These are phyloP conservation scores for Sporothrix protearum DNA, from an alignment of 2,329 filamentous ascomycete species.

Conservation along the genomic window DNA sequence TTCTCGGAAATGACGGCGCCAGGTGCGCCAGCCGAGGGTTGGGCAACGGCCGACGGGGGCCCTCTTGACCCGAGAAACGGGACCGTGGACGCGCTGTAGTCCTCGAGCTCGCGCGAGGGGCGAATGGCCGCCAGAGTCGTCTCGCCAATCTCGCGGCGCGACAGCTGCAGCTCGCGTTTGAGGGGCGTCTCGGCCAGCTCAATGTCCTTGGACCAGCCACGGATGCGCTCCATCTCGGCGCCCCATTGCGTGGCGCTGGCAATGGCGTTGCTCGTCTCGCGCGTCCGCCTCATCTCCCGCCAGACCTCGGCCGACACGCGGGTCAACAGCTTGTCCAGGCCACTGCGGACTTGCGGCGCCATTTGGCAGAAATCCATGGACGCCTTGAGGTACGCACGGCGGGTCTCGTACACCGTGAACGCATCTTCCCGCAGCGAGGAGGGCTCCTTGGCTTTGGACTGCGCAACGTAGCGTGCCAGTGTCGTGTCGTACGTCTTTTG, in stretches of 20 bases:
- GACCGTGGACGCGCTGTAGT: conserved; percentile 86
- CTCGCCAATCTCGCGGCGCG: conserved; percentile 79
- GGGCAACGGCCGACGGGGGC: conserved; percentile 39
- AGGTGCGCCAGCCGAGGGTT: neutral
- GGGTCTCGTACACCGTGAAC: conserved; percentile 88
- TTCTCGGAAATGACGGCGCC: conserved; percentile 64
- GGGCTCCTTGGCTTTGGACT: conserved; percentile 90
- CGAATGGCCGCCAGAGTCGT: conserved; percentile 65
- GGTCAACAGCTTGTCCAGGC: conserved; percentile 82
- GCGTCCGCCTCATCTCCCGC: conserved; percentile 73
- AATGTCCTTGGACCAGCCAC: conserved; percentile 93
- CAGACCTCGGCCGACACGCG: conserved; percentile 81
- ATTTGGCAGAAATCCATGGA: conserved; percentile 91
- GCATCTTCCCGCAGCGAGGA: conserved; percentile 90
- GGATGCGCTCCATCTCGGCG: conserved; percentile 83
- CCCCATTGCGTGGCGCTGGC: conserved; percentile 64
- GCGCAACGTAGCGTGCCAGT: conserved; percentile 74
- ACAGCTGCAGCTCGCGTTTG: conserved; percentile 72
- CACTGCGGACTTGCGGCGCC: conserved; percentile 78
- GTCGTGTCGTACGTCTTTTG: conserved; percentile 83
- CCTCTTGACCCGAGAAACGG: conserved; percentile 74
- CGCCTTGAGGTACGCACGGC: conserved; percentile 84
- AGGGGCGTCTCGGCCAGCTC: conserved; percentile 82
- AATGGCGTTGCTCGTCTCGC: conserved; percentile 53
- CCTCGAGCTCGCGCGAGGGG: conserved; percentile 87